A percentile compares a stretch with the other conserved stretches of the same genome.
Conservation (phyloP, 495 filamentous ascomycete genomes). For the Neurospora discreta region DNA sequence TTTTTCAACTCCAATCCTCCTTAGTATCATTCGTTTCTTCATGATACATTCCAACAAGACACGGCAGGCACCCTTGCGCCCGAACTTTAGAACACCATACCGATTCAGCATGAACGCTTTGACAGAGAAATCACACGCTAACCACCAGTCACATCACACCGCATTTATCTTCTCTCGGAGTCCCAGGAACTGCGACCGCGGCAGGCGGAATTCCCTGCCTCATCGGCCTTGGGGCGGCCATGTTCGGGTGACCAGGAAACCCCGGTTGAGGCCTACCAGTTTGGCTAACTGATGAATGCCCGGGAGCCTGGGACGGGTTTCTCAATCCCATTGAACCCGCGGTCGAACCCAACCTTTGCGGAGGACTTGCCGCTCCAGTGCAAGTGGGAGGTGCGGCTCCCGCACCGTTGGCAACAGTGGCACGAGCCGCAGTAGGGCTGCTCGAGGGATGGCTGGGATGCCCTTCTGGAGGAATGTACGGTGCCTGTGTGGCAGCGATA, state of each 20-base stretch:
- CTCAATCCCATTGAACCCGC: background rate
- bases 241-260: background rate
- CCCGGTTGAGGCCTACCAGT: background rate
- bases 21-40: background rate
- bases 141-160: constrained; percentile 20
- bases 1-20: background rate
- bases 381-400: background rate
- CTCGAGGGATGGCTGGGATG: constrained; percentile 46
- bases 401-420: background rate
- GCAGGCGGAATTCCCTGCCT: constrained; percentile 16
- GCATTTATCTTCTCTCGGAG: constrained; percentile 19
- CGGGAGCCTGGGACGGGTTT: background rate
- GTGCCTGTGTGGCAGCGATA: constrained; percentile 54
- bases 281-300: background rate
- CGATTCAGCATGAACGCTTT: background rate
- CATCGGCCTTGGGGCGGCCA: constrained; percentile 10
- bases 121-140: background rate
- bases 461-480: constrained; percentile 51
- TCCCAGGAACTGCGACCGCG: background rate
- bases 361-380: background rate
- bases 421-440: constrained; percentile 11
- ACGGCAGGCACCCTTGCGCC: background rate
- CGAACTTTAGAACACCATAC: background rate
- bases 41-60: background rate
- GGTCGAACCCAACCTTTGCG: background rate